Evolutionary conservation across 768 basidiomycete species (phyloP), one percentile per base, ranked within the genome.

Genomic region (Suillus sp.): DNA sequence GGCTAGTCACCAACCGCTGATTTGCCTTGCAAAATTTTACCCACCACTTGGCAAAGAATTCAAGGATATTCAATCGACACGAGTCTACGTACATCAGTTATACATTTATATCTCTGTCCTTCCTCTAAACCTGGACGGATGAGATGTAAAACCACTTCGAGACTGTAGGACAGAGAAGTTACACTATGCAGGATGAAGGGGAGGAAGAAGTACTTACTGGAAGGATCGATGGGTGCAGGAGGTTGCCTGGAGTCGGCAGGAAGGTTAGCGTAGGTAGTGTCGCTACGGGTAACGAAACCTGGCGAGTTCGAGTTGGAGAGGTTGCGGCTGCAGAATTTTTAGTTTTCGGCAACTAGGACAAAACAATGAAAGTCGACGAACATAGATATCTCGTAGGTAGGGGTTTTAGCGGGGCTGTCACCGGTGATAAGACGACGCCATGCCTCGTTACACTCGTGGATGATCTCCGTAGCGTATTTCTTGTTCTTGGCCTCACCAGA

Each of bases 401-500:
- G 66, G 20, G 89, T 90, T 80, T 89, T 90, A 65, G 90, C 86
- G 47, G 88, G 86, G 65, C 77, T 81, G 67, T 97, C 92, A 66
- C 95, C 94, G 59, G 79, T 80, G 76, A 95, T 84, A 70, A 99
- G 86, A 72, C 92, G 92, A 72, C 95, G 93, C 97, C 97, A 99
- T 42, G 97, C 92, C 77, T 99, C 97, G 75, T 99, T 91, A 79
- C 93, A 96, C 77, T 99, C 97, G 78, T 97, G 96, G 74, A 99
- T 92, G 80, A 99, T 97, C 80, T 99, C 96, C 60, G 92, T 94
- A 37, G 97, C 97, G 75, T 99, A 99, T 78, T 96, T 97, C 85
- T 96, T 97, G 85, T 97, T 97, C 84, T 99, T 99, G 67, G 96
- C 96, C 80, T 99, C 97, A 63, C 97, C 97, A 60, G 94, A 96